Conservation (phyloP, 2,329 filamentous ascomycete genomes). For the Remersonia thermophila region DNA sequence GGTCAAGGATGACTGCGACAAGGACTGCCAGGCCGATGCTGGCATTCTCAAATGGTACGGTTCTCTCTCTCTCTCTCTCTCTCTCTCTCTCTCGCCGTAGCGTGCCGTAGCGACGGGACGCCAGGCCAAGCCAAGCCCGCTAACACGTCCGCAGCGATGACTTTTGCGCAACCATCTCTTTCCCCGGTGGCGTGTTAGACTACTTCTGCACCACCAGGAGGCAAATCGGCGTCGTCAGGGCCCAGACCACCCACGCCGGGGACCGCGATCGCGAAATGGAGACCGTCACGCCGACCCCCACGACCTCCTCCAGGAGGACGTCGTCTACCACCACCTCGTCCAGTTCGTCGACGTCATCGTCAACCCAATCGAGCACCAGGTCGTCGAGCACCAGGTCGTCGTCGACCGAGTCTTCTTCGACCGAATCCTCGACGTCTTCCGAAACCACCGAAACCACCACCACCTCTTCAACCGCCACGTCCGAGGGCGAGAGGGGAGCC, state of each 20-base stretch:
- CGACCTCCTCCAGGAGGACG: conserved; percentile 1
- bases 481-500: not conserved
- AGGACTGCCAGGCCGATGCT: conserved; percentile 28
- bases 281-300: conserved; percentile 3
- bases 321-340: conserved; percentile 2
- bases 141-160: too few species aligned
- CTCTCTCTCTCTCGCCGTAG: too few species aligned
- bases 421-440: conserved; percentile 1
- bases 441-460: conserved; percentile 4
- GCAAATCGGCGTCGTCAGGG: conserved; percentile 23
- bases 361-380: not conserved
- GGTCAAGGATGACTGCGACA: conserved; percentile 29
- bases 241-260: conserved; percentile 30
- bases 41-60: conserved; percentile 35
- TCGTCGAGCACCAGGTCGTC: not conserved
- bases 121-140: too few species aligned
- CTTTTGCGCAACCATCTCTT: conserved; percentile 36
- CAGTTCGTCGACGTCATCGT: not conserved
- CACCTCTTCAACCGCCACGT: conserved; percentile 4
- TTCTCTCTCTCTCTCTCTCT: too few species aligned
- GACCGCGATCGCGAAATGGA: conserved; percentile 24
- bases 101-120: too few species aligned
- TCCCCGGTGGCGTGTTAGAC: conserved; percentile 29
- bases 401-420: not conserved
- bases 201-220: conserved; percentile 30